A percentile compares a stretch with the other conserved stretches of the same genome.
Evolutionary conservation across 768 basidiomycete genomes (phyloP).

Genomic region (Clavaria fumosa): DNA sequence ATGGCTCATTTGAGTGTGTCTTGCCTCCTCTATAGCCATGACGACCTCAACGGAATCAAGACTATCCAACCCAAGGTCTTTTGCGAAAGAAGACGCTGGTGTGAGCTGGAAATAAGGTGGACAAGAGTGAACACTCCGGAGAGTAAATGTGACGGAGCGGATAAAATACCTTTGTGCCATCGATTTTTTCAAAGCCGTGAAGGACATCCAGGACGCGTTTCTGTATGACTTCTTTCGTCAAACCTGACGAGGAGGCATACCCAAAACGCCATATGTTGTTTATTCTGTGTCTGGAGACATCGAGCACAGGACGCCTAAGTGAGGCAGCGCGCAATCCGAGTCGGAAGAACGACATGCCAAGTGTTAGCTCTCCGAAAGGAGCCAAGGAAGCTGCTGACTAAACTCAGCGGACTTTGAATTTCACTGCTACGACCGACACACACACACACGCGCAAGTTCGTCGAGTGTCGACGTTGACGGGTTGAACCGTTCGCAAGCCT

Average conservation of each 20-base stretch:
- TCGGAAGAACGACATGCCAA: too few species aligned
- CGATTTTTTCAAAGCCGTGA: constrained; percentile 82
- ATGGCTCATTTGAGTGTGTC: too few species aligned
- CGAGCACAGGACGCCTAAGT: constrained; percentile 28
- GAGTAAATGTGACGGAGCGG: background rate
- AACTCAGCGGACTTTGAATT: too few species aligned
- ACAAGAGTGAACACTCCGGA: constrained; percentile 1
- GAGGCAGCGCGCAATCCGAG: too few species aligned
- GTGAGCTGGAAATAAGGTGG: constrained; percentile 38
- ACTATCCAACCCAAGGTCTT: constrained; percentile 87
- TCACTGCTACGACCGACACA: too few species aligned
- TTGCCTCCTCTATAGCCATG: constrained; percentile 94
- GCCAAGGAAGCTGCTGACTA: background rate
- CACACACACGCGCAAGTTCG: too few species aligned
- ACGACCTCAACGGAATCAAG: constrained; percentile 96
- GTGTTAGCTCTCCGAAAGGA: too few species aligned
- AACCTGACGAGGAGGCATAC: constrained; percentile 53
- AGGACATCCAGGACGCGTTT: constrained; percentile 68
- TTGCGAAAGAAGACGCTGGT: constrained; percentile 46
- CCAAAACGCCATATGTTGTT: constrained; percentile 29
- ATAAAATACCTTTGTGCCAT: constrained; percentile 44
- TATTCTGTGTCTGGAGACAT: constrained; percentile 19
- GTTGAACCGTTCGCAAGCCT: too few species aligned
- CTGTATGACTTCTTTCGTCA: constrained; percentile 55
- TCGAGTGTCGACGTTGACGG: too few species aligned